A percentile compares a stretch with the other conserved stretches of the same genome.
Conservation (phyloP, 2,329 filamentous ascomycete genomes). For the Colletotrichum cordylinicola region DNA sequence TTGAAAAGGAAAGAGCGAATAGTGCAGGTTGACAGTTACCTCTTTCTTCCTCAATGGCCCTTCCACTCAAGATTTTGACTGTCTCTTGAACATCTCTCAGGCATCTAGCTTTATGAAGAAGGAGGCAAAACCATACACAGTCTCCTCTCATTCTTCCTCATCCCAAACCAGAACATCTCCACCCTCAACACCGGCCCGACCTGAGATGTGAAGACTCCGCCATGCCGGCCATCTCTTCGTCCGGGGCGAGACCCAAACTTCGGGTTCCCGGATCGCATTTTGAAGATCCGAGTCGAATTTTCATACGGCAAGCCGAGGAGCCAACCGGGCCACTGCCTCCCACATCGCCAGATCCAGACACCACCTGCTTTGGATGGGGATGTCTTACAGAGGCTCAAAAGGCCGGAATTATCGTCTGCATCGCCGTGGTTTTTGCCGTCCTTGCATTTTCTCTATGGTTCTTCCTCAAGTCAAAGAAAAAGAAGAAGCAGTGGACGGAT, state of each 20-base stretch:
- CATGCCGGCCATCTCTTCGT: not conserved
- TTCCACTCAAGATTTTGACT: not conserved
- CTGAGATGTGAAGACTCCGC: not conserved
- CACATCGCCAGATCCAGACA: not conserved
- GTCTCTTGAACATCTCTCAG: not conserved
- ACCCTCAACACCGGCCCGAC: not conserved
- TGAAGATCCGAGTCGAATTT: not conserved
- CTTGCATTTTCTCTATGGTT: slow-evolving; percentile 38
- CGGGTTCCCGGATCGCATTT: not conserved
- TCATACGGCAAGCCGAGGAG: not conserved
- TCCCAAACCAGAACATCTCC: not conserved
- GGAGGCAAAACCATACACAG: not conserved
- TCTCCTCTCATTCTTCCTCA: not conserved
- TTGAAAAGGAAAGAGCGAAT: not conserved
- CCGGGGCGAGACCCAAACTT: not conserved
- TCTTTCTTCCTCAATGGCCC: not conserved
- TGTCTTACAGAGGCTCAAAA: slow-evolving; percentile 43
- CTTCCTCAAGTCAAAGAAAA: slow-evolving; percentile 24
- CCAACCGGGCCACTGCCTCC: not conserved
- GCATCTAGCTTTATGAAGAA: too few species aligned
- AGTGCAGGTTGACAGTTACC: not conserved
- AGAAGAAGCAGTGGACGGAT: not conserved
- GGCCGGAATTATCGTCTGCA: slow-evolving; percentile 44
- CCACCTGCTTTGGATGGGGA: slow-evolving; percentile 39
- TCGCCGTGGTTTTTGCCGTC: slow-evolving; percentile 31